Evolutionary conservation across 2,329 filamentous ascomycete genomes (phyloP).

Genomic region (Daldinia eschscholtzii): DNA sequence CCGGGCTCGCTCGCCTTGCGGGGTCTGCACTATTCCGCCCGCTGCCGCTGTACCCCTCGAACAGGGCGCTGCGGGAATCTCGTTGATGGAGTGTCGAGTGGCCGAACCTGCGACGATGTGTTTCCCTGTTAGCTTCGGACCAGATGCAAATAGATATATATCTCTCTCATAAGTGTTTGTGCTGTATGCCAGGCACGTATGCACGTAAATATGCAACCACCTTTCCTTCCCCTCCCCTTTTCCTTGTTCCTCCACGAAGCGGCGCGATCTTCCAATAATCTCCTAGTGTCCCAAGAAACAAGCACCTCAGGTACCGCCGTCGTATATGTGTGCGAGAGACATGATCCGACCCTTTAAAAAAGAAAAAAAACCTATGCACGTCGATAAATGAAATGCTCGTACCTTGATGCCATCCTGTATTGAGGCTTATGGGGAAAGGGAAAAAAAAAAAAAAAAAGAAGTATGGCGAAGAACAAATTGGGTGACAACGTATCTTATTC

Average conservation of each 20-base stretch:
- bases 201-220: constrained; percentile 1
- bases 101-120: constrained; percentile 68
- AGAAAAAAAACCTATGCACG: background rate
- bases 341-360: background rate
- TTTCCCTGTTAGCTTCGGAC: constrained; percentile 11
- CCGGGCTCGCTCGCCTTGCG: constrained; percentile 58
- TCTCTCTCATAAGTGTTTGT: background rate
- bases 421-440: background rate
- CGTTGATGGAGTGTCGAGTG: constrained; percentile 78
- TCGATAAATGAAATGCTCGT: background rate
- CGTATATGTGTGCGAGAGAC: background rate
- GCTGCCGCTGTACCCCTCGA: constrained; percentile 77
- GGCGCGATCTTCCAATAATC: constrained; percentile 34
- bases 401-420: constrained; percentile 51
- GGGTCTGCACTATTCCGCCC: constrained; percentile 62
- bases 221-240: constrained; percentile 1
- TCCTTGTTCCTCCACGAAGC: constrained; percentile 9
- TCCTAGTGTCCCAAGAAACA: constrained; percentile 30
- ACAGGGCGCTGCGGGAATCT: constrained; percentile 78
- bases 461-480: constrained; percentile 12
- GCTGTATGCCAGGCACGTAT: background rate
- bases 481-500: constrained; percentile 19
- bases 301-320: background rate
- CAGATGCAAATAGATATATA: background rate
- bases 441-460: background rate